phyloP scores from a whole-genome alignment of 2,329 filamentous ascomycete species.

The Fusarium verrucosum region DNA sequence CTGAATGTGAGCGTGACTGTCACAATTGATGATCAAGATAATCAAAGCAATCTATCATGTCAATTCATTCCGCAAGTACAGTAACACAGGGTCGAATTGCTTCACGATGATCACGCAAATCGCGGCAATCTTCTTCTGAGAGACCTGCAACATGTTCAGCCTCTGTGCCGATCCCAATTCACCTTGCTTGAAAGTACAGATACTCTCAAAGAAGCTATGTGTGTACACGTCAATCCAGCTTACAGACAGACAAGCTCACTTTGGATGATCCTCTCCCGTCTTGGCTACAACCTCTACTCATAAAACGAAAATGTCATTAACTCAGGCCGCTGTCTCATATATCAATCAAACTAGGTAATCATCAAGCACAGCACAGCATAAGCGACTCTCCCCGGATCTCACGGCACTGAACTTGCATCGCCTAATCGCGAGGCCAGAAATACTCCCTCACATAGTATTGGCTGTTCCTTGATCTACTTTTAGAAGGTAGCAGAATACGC shows the following conservation, averaged over 20 bases:
- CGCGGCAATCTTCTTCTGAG: slow-evolving; percentile 21
- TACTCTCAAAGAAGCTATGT: slow-evolving; percentile 6
- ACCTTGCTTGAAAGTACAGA: background rate
- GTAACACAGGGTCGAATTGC: slow-evolving; percentile 17
- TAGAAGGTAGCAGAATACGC: slow-evolving; percentile 40
- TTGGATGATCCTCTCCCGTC: slow-evolving; percentile 27
- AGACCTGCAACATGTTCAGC: slow-evolving; percentile 6
- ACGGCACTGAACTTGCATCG: slow-evolving; percentile 23
- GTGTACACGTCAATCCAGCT: slow-evolving; percentile 3
- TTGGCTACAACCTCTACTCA: slow-evolving; percentile 25
- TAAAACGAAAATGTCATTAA: slow-evolving; percentile 13
- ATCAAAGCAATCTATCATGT: slow-evolving; percentile 4
- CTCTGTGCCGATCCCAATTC: slow-evolving; percentile 22
- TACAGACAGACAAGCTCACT: slow-evolving; percentile 11
- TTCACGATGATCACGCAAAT: slow-evolving; percentile 23
- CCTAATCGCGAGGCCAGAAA: slow-evolving; percentile 8
- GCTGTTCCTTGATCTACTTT: slow-evolving; percentile 25
- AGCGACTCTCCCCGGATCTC: slow-evolving; percentile 25
- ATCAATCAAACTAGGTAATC: slow-evolving; percentile 17
- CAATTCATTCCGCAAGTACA: background rate
- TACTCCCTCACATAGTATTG: slow-evolving; percentile 15
- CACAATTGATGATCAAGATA: slow-evolving; percentile 33
- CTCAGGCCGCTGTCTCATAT: slow-evolving; percentile 16
- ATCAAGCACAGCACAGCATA: background rate
- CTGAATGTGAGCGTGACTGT: too few species aligned